Conservation (phyloP, 2,329 filamentous ascomycete species). For the Dryadomyces sulphureus region DNA sequence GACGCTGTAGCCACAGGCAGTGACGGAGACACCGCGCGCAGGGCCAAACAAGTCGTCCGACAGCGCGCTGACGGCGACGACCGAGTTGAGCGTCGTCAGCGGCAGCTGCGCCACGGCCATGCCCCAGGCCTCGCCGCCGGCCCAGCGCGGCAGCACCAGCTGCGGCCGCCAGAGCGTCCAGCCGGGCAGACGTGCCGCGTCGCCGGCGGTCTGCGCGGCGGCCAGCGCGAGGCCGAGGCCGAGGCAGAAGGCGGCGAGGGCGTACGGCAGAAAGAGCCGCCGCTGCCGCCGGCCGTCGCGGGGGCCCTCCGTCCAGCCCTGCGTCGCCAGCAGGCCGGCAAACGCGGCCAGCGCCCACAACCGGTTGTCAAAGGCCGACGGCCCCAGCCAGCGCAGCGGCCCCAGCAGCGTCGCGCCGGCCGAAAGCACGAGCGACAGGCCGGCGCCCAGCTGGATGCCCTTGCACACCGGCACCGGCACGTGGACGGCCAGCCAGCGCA, state of each 20-base stretch:
- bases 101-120: slow-evolving; percentile 78
- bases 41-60: slow-evolving; percentile 60
- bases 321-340: slow-evolving; percentile 52
- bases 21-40: slow-evolving; percentile 42
- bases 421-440: slow-evolving; percentile 66
- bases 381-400: slow-evolving; percentile 51
- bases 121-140: slow-evolving; percentile 24
- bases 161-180: slow-evolving; percentile 47
- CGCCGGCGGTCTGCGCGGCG: slow-evolving; percentile 17
- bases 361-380: slow-evolving; percentile 57
- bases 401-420: slow-evolving; percentile 55
- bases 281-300: not conserved
- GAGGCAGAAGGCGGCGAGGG: slow-evolving; percentile 53
- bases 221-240: slow-evolving; percentile 49
- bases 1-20: slow-evolving; percentile 67
- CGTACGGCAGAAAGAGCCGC: slow-evolving; percentile 45
- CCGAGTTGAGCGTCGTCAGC: slow-evolving; percentile 81
- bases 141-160: slow-evolving; percentile 26
- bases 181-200: slow-evolving; percentile 25
- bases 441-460: slow-evolving; percentile 87
- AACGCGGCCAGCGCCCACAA: slow-evolving; percentile 66
- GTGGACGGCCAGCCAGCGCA: slow-evolving; percentile 55
- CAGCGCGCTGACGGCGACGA: slow-evolving; percentile 74
- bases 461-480: slow-evolving; percentile 83
- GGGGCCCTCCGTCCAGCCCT: slow-evolving; percentile 24